phyloP scores from a whole-genome alignment of 257 asterid species.

The Fraxinus americana region DNA sequence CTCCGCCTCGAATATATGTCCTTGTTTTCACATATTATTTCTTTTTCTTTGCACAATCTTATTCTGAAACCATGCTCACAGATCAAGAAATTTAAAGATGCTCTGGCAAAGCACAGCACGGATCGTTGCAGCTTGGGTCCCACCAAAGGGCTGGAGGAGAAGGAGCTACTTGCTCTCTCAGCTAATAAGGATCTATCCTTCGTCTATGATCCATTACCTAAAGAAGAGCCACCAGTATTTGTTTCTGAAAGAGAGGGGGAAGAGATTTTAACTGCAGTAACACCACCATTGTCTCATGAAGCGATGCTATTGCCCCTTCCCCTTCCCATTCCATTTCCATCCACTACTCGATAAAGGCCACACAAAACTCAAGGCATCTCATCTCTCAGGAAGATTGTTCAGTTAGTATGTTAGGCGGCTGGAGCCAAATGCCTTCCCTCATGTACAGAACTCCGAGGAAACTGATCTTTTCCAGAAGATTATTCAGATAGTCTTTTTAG shows the following conservation, averaged over 20 bases:
- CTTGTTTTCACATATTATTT: no score
- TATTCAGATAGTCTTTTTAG: no score
- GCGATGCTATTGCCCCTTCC: not conserved
- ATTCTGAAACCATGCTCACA: conserved; percentile 3
- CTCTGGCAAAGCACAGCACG: conserved; percentile 40
- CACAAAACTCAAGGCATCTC: not conserved
- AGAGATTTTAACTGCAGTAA: conserved; percentile 5
- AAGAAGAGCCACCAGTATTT: conserved; percentile 15
- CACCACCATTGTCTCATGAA: not conserved
- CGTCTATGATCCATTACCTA: conserved; percentile 26
- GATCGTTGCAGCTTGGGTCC: conserved; percentile 37
- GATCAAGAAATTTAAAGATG: conserved; percentile 48
- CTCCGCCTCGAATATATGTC: no score
- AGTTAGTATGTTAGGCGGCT: not conserved
- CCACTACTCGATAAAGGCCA: not conserved
- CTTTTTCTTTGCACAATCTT: no score
- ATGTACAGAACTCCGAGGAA: not conserved
- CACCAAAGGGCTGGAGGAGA: conserved; percentile 46
- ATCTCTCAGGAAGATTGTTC: not conserved
- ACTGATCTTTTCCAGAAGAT: not conserved
- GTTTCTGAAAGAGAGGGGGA: conserved; percentile 14
- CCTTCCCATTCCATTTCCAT: not conserved
- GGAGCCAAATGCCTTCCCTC: not conserved
- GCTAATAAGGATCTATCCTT: conserved; percentile 40
- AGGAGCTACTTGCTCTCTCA: conserved; percentile 42